Evolutionary conservation across 495 filamentous ascomycete species (phyloP).

Genomic region (Neurospora sp.): DNA sequence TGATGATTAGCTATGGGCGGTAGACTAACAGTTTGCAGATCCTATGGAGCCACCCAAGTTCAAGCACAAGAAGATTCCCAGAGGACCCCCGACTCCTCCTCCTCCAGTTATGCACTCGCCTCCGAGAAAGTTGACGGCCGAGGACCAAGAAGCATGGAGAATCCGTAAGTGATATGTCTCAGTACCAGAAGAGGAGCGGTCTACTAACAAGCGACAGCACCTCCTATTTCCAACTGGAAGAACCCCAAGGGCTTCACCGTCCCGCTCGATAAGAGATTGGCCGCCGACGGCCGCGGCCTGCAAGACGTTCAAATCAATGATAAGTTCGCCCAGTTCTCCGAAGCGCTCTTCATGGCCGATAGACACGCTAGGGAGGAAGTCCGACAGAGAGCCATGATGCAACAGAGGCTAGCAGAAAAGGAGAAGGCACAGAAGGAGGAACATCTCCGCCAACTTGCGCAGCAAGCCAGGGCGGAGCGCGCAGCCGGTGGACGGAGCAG

Average conservation of each 20-base stretch:
- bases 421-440: slow-evolving; percentile 92
- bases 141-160: slow-evolving; percentile 94
- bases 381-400: slow-evolving; percentile 84
- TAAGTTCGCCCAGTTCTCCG: slow-evolving; percentile 94
- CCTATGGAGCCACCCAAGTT: slow-evolving; percentile 98
- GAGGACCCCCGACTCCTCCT: slow-evolving; percentile 86
- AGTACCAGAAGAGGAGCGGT: neutral
- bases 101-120: slow-evolving; percentile 94
- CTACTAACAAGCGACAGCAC: slow-evolving; percentile 31
- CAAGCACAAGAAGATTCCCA: slow-evolving; percentile 96
- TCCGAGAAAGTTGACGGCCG: slow-evolving; percentile 87
- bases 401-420: slow-evolving; percentile 93
- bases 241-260: slow-evolving; percentile 98
- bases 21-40: slow-evolving; percentile 35
- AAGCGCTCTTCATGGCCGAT: slow-evolving; percentile 89
- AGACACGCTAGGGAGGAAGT: slow-evolving; percentile 94
- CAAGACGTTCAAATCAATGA: slow-evolving; percentile 97
- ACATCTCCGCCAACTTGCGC: slow-evolving; percentile 76
- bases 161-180: slow-evolving; percentile 36
- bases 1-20: neutral
- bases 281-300: slow-evolving; percentile 86
- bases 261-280: slow-evolving; percentile 89
- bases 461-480: slow-evolving; percentile 81
- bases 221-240: slow-evolving; percentile 97
- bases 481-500: slow-evolving; percentile 39